Conservation (phyloP, 1,284 basidiomycete genomes). For the Dichomitus squalens region DNA sequence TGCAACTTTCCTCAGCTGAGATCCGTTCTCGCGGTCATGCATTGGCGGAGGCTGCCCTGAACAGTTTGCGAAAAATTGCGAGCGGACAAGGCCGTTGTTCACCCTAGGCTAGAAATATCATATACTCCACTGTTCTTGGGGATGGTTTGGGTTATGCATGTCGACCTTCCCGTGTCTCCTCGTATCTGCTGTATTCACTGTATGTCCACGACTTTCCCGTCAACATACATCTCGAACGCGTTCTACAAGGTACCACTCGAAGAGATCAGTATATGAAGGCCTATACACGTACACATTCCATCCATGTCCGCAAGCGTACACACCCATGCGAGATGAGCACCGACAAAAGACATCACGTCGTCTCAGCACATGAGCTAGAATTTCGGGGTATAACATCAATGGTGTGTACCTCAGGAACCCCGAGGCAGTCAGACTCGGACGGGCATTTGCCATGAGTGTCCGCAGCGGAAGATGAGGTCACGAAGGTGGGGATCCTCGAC, state of each 20-base stretch:
- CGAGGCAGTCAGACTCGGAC: neutral
- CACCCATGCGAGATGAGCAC: no score
- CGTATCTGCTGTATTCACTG: neutral
- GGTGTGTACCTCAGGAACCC: neutral
- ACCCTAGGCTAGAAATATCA: slow-evolving; percentile 27
- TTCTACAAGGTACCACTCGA: no score
- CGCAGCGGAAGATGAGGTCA: neutral
- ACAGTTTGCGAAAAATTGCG: slow-evolving; percentile 18
- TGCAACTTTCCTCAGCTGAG: slow-evolving; percentile 10
- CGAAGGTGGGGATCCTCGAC: neutral
- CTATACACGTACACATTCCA: no score
- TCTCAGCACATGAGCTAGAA: no score
- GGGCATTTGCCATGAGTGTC: neutral
- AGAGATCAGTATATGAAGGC: no score
- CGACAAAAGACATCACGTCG: no score
- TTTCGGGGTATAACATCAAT: neutral
- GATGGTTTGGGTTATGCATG: neutral
- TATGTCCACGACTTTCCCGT: no score
- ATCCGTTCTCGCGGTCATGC: slow-evolving; percentile 19
- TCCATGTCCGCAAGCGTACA: no score
- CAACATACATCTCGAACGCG: no score
- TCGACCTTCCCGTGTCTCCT: neutral
- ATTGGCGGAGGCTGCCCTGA: slow-evolving; percentile 18
- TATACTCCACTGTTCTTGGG: slow-evolving; percentile 21
- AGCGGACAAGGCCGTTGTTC: slow-evolving; percentile 20